Percentiles rank a stretch among this genome's conserved stretches.
Evolutionary conservation across 768 basidiomycete species (phyloP).

Genomic region (Rhodosporidiobolus odoratus): DNA sequence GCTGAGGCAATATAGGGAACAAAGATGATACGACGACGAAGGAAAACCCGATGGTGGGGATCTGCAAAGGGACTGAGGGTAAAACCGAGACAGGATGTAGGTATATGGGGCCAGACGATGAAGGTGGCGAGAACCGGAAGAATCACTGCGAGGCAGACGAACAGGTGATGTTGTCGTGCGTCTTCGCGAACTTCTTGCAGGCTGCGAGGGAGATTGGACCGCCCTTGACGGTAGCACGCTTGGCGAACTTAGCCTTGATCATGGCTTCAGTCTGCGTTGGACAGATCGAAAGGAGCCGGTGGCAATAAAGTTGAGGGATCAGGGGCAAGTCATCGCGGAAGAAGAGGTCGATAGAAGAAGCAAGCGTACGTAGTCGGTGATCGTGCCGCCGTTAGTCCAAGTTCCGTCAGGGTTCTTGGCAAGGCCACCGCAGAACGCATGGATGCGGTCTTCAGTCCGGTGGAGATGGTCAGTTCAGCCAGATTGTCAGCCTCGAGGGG

Average conservation of each 20-base stretch:
- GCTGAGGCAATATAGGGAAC: too few species aligned
- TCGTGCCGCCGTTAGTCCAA: conserved; percentile 19
- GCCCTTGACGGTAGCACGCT: conserved; percentile 5
- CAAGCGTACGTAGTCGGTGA: conserved; percentile 11
- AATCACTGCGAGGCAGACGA: not conserved
- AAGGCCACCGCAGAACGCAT: conserved; percentile 29
- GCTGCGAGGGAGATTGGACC: not conserved
- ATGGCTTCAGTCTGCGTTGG: not conserved
- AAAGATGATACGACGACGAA: too few species aligned
- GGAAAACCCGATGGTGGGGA: too few species aligned
- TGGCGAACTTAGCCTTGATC: not conserved
- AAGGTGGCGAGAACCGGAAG: not conserved
- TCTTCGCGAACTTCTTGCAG: conserved; percentile 5
- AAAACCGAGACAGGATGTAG: too few species aligned
- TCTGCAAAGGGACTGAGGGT: too few species aligned
- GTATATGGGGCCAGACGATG: too few species aligned
- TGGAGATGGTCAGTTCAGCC: not conserved
- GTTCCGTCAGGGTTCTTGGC: conserved; percentile 22
- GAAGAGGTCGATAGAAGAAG: not conserved
- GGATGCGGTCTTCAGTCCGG: not conserved
- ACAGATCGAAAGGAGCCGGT: not conserved
- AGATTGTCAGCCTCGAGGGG: not conserved
- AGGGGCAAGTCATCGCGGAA: not conserved
- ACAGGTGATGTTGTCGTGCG: not conserved
- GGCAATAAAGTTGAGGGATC: not conserved